Evolutionary conservation across 2,329 filamentous ascomycete species (phyloP).

Genomic region (Colletotrichum brevisporum): DNA sequence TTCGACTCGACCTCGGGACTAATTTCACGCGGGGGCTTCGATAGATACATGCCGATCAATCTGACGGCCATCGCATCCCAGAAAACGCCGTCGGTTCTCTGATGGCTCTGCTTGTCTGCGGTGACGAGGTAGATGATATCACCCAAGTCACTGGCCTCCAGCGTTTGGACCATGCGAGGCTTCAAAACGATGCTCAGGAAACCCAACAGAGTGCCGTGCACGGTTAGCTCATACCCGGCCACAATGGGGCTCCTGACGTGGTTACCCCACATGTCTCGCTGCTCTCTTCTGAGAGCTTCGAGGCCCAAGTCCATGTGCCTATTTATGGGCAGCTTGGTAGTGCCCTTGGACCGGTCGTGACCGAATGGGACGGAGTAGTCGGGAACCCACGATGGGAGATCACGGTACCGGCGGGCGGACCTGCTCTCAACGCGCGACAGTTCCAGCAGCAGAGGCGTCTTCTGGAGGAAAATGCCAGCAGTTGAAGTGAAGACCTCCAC

Average conservation of each 20-base stretch:
- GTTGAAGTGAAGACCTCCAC: conserved; percentile 32
- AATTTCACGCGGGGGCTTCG: too few relatives aligned
- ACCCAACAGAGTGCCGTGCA: background rate
- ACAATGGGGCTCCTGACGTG: background rate
- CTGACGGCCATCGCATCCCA: too few relatives aligned
- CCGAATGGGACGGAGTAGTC: background rate
- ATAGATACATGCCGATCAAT: too few relatives aligned
- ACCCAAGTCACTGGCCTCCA: too few relatives aligned
- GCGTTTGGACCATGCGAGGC: too few relatives aligned
- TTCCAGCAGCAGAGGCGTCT: conserved; percentile 15
- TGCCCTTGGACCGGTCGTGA: too few relatives aligned
- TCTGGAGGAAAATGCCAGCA: conserved; percentile 15
- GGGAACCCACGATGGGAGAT: conserved; percentile 35
- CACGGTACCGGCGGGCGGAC: background rate
- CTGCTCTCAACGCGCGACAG: conserved; percentile 4
- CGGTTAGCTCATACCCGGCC: background rate
- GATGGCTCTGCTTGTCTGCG: too few relatives aligned
- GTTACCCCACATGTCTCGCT: background rate
- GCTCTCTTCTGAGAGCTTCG: background rate
- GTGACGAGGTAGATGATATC: too few relatives aligned
- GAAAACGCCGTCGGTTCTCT: too few relatives aligned
- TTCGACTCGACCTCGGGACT: too few relatives aligned
- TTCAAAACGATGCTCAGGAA: too few relatives aligned
- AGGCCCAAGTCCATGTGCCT: background rate
- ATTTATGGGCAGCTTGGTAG: background rate